Evolutionary conservation across 2,329 filamentous ascomycete species (phyloP), one percentile per base, ranked within the genome.

Genomic region (Helotiales sp.): DNA sequence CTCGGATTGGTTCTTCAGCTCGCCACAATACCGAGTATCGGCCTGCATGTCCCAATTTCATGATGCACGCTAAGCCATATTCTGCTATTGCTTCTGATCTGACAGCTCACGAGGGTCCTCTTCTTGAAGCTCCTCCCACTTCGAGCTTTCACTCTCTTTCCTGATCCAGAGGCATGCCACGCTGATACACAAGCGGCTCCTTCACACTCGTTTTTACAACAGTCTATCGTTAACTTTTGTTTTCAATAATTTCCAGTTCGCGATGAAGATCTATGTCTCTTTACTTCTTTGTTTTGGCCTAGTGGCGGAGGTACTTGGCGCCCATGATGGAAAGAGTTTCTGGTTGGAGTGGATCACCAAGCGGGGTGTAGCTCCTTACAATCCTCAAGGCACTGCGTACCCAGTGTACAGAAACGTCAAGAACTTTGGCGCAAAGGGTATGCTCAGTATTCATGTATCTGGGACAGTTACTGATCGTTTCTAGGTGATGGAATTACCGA

Each of bases 401-500:
- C 63, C 67, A 52, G 69, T 73, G 6, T 72, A 66, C 30, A 66
- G 71, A 37, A 72, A 73, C 64, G 71, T 73, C 26, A 72, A 68
- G 49, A 54, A 61, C 20, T 73, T 63, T 49, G 71, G 71, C 22
- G 71, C 71, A 43, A 71, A 71, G 40, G 71, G 71, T 69, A 43
- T 50, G 57, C 40, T 17, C 17, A 28, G 8, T 26, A 5, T 22
- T 52, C 7, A 24, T 64, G 4, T 34, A 32, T 15, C 49, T 57
- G 20, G 49, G 22, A 28, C 15, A 6, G 28, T 3, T 47, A 17
- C 43, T 54, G 30, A 65, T 47, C 6, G 15, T 40, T 52, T 15
- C 26, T 45, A 67, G 69, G 69, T 30, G 87, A 90, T 73, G 89
- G 89, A 10, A 79, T 82, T 0, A 90, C 89, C n/a, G 94, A 97